Percentiles rank a stretch among this genome's conserved stretches.
Conservation (phyloP, 2,329 filamentous ascomycete species). For the Trichoderma polysporum region DNA sequence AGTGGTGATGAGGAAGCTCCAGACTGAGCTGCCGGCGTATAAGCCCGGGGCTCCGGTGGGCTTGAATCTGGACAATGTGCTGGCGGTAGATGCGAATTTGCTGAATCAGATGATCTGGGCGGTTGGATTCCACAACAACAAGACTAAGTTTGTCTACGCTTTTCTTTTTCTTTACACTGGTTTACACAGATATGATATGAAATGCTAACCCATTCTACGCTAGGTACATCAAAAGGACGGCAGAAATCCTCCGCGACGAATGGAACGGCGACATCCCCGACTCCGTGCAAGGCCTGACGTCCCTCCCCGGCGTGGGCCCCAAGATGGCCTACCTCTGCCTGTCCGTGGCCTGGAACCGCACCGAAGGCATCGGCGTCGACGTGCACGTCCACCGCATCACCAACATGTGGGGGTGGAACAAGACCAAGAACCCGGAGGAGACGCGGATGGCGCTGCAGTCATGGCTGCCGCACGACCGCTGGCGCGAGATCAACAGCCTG, state of each 20-base stretch:
- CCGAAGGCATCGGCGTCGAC: constrained; percentile 84
- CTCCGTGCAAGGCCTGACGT: constrained; percentile 71
- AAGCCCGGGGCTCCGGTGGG: constrained; percentile 45
- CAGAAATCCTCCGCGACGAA: constrained; percentile 68
- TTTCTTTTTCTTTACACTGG: background rate
- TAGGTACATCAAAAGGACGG: constrained; percentile 69
- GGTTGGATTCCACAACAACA: constrained; percentile 94
- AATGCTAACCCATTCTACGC: background rate
- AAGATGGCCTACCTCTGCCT: constrained; percentile 94
- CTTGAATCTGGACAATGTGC: constrained; percentile 74
- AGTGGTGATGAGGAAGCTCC: constrained; percentile 75
- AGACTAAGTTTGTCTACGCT: constrained; percentile 59
- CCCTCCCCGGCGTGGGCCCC: constrained; percentile 82
- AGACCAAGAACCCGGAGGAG: constrained; percentile 77
- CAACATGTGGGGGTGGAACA: constrained; percentile 91
- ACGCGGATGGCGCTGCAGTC: constrained; percentile 72
- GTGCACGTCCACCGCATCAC: constrained; percentile 94
- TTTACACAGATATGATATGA: background rate
- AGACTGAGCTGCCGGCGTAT: constrained; percentile 66
- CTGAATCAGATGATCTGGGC: constrained; percentile 75
- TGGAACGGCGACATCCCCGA: constrained; percentile 76
- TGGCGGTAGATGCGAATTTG: constrained; percentile 64
- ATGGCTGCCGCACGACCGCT: constrained; percentile 81
- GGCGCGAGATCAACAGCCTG: constrained; percentile 90
- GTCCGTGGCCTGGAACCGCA: constrained; percentile 64